Conservation (phyloP, 2,329 filamentous ascomycete genomes). For the Lachnellula cervina region DNA sequence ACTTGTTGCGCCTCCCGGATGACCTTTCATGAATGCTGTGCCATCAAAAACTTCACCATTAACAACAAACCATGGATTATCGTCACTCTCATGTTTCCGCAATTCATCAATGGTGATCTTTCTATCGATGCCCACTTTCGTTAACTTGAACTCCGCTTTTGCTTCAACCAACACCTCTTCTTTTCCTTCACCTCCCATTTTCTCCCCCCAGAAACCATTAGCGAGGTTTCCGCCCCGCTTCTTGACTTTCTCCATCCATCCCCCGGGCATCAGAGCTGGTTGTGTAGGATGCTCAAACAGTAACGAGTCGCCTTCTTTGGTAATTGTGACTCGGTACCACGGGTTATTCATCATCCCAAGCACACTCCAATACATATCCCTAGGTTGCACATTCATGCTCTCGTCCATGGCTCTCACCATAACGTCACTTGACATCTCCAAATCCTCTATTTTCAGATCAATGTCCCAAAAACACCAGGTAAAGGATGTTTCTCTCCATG, state of each 20-base stretch:
- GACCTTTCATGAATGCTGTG: slow-evolving; percentile 70
- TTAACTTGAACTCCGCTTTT: slow-evolving; percentile 70
- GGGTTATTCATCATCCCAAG: slow-evolving; percentile 98
- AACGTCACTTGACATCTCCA: slow-evolving; percentile 64
- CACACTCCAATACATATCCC: slow-evolving; percentile 95
- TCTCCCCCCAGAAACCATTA: slow-evolving; percentile 84
- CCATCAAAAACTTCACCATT: slow-evolving; percentile 88
- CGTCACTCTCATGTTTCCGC: slow-evolving; percentile 58
- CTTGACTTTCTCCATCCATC: slow-evolving; percentile 93
- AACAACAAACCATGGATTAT: slow-evolving; percentile 80
- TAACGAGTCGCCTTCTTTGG: slow-evolving; percentile 58
- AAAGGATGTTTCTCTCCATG: slow-evolving; percentile 75
- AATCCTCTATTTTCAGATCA: slow-evolving; percentile 56
- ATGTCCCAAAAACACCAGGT: slow-evolving; percentile 93
- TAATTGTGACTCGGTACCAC: slow-evolving; percentile 80
- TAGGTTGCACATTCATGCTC: slow-evolving; percentile 76
- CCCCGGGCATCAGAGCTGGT: slow-evolving; percentile 68
- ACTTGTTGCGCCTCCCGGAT: slow-evolving; percentile 81
- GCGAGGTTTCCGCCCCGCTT: slow-evolving; percentile 72
- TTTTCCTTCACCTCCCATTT: slow-evolving; percentile 47
- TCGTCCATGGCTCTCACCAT: slow-evolving; percentile 88
- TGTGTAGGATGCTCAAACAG: slow-evolving; percentile 87
- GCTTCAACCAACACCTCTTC: slow-evolving; percentile 44
- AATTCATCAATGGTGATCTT: slow-evolving; percentile 68
- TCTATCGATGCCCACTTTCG: slow-evolving; percentile 58